Conservation (phyloP, 495 filamentous ascomycete genomes). For the Tetracladium marchalianum region DNA sequence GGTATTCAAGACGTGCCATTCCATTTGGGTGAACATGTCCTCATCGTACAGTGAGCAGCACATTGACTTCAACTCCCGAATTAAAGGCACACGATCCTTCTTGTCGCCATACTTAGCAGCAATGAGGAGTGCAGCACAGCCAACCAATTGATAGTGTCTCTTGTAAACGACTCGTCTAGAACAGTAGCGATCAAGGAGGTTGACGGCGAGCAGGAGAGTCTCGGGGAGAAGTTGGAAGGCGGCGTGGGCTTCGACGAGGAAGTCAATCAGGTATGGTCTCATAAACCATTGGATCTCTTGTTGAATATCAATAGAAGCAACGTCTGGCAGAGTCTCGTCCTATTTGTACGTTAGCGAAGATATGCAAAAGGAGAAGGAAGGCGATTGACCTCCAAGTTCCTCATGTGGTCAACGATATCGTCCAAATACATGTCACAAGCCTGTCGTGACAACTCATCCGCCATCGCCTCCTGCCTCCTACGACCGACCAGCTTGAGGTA, state of each 20-base stretch:
- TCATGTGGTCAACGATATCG: slow-evolving; percentile 87
- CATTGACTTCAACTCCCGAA: slow-evolving; percentile 95
- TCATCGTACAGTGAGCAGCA: slow-evolving; percentile 97
- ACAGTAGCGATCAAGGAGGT: slow-evolving; percentile 95
- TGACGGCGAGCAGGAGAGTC: slow-evolving; percentile 91
- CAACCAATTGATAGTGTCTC: slow-evolving; percentile 96
- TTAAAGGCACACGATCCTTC: slow-evolving; percentile 93
- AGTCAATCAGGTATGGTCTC: slow-evolving; percentile 96
- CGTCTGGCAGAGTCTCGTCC: slow-evolving; percentile 86
- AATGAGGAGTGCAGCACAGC: slow-evolving; percentile 91
- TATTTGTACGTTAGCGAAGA: slow-evolving; percentile 29
- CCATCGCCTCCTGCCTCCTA: slow-evolving; percentile 72
- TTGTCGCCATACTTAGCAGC: slow-evolving; percentile 97
- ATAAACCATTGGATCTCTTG: slow-evolving; percentile 99
- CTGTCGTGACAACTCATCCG: slow-evolving; percentile 72
- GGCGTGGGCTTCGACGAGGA: slow-evolving; percentile 92
- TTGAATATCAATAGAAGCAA: slow-evolving; percentile 96
- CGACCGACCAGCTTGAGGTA: slow-evolving; percentile 63
- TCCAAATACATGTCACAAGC: slow-evolving; percentile 84
- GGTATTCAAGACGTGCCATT: slow-evolving; percentile 99
- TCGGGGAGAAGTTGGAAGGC: slow-evolving; percentile 91
- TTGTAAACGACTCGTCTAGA: slow-evolving; percentile 98
- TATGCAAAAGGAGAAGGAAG: slow-evolving; percentile 1
- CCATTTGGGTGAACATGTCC: slow-evolving; percentile 99
- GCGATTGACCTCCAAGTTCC: slow-evolving; percentile 80